phyloP scores from a whole-genome alignment of 2,329 filamentous ascomycete genomes.

The Dothideomycetes sp. region DNA sequence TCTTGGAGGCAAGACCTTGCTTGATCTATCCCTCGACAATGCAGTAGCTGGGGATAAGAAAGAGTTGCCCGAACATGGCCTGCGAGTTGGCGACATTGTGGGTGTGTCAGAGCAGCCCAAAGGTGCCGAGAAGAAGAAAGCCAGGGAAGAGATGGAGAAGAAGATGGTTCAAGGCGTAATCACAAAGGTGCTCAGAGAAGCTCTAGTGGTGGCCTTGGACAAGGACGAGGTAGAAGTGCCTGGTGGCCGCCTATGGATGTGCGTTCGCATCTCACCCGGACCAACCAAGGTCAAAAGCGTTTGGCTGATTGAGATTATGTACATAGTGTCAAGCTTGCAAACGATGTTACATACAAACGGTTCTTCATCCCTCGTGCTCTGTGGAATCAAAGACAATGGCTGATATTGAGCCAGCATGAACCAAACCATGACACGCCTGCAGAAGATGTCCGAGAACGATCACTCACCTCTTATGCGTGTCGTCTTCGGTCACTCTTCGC shows the following conservation, averaged over 20 bases:
- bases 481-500: conserved; percentile 47
- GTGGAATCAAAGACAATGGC: not conserved
- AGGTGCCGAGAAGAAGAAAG: conserved; percentile 58
- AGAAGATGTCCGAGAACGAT: conserved; percentile 44
- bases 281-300: conserved; percentile 1
- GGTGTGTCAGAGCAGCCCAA: conserved; percentile 63
- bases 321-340: conserved; percentile 51
- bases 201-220: conserved; percentile 58
- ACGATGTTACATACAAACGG: conserved; percentile 56
- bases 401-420: conserved; percentile 39
- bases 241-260: conserved; percentile 50
- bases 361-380: conserved; percentile 21
- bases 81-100: conserved; percentile 69
- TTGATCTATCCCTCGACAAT: conserved; percentile 68
- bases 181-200: conserved; percentile 47
- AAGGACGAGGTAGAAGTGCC: conserved; percentile 48
- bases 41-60: conserved; percentile 43
- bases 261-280: conserved; percentile 23
- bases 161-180: conserved; percentile 62
- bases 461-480: conserved; percentile 49
- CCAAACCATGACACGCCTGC: conserved; percentile 50
- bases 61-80: conserved; percentile 59
- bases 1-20: conserved; percentile 77
- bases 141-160: conserved; percentile 59
- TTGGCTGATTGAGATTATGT: conserved; percentile 21